Conservation (phyloP, 169 alveolate species). For the Plasmodium gaboni region DNA sequence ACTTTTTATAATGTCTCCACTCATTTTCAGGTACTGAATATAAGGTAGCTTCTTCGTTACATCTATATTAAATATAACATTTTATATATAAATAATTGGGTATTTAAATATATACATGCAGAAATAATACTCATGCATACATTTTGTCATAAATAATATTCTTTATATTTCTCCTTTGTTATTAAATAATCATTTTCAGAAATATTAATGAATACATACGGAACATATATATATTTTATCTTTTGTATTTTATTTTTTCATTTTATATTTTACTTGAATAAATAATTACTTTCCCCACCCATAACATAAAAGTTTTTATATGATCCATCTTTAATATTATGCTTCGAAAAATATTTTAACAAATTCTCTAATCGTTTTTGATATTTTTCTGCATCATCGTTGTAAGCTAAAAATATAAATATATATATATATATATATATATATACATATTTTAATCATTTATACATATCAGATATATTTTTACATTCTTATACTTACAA, state of each 20-base stretch:
- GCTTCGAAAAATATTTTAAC: conserved; percentile 40
- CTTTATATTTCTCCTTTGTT: background rate
- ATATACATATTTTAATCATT: background rate
- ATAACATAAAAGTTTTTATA: conserved; percentile 63
- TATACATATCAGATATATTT: background rate
- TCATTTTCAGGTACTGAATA: conserved; percentile 57
- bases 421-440: conserved; percentile 3
- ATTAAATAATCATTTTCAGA: background rate
- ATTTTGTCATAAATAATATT: background rate
- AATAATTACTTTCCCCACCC: conserved; percentile 77
- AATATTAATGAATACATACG: too few relatives aligned
- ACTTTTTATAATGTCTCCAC: conserved; percentile 60
- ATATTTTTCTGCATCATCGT: conserved; percentile 71
- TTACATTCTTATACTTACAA: conserved; percentile 24
- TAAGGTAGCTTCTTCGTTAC: conserved; percentile 37
- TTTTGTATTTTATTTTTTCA: background rate
- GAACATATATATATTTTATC: background rate
- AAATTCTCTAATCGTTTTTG: conserved; percentile 65
- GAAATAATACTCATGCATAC: too few relatives aligned
- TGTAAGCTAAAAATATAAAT: conserved; percentile 56
- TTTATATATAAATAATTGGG: too few relatives aligned
- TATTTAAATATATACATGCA: background rate
- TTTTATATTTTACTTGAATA: conserved; percentile 52
- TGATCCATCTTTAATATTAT: conserved; percentile 36
- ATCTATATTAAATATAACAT: conserved; percentile 3